Evolutionary conservation across 2,329 filamentous ascomycete genomes (phyloP).

Genomic region (Curvularia eragrostidis): DNA sequence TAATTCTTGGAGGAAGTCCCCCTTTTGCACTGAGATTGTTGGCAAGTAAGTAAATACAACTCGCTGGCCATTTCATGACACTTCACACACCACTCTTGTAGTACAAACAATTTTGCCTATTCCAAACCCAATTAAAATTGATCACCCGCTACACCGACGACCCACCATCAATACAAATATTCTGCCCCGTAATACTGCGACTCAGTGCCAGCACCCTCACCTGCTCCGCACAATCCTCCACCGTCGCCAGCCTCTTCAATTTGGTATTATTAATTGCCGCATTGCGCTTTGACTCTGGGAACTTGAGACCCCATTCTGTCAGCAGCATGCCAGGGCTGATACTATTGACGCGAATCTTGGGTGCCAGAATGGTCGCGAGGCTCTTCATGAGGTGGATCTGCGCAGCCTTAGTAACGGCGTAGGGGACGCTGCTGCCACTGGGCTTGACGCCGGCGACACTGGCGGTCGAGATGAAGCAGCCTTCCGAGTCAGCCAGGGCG

Average conservation of each 20-base stretch:
- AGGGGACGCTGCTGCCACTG: conserved; percentile 72
- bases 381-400: conserved; percentile 71
- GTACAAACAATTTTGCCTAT: not conserved
- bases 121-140: not conserved
- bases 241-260: conserved; percentile 60
- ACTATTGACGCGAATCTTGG: conserved; percentile 69
- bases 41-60: not conserved
- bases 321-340: conserved; percentile 69
- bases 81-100: not conserved
- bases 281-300: conserved; percentile 54
- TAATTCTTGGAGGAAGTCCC: not conserved
- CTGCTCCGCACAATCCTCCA: conserved; percentile 55
- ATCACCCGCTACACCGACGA: conserved; percentile 23
- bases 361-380: conserved; percentile 66
- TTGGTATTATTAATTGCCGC: conserved; percentile 53
- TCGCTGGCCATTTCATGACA: not conserved
- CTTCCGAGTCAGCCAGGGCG: conserved; percentile 65
- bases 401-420: conserved; percentile 80
- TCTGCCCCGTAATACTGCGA: conserved; percentile 48
- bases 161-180: conserved; percentile 48
- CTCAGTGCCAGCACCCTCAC: conserved; percentile 46
- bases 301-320: conserved; percentile 62
- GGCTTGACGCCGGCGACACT: conserved; percentile 69
- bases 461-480: conserved; percentile 69
- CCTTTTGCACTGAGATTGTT: not conserved